A percentile compares a stretch with the other conserved stretches of the same genome.
These are phyloP conservation scores for Citrullus amarus DNA, from an alignment of 306 rosid species.

Conservation along the genomic window DNA sequence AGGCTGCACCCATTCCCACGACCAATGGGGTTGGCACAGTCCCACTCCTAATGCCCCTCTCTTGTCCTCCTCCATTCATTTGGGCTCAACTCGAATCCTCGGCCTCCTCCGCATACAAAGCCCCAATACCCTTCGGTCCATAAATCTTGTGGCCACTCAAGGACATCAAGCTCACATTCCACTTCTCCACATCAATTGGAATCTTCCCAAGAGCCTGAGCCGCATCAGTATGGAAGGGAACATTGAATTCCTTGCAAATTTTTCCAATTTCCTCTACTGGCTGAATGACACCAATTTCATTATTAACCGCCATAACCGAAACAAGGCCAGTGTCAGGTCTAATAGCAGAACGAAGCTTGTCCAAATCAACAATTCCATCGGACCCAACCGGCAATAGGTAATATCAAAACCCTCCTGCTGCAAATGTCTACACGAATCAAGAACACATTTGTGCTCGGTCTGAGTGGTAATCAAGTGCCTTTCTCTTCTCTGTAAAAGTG, in stretches of 20 bases:
- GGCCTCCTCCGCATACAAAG: conserved; percentile 78
- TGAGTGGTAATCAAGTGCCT: conserved; percentile 73
- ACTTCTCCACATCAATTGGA: conserved; percentile 61
- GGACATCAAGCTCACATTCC: conserved; percentile 97
- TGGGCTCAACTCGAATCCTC: conserved; percentile 94
- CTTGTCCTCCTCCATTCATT: conserved; percentile 97
- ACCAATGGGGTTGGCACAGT: conserved; percentile 81
- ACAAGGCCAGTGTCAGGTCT: conserved; percentile 74
- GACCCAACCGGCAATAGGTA: conserved; percentile 61
- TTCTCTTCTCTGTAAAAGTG: conserved; percentile 75
- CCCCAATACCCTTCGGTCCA: conserved; percentile 79
- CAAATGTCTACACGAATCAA: conserved; percentile 83
- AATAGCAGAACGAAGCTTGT: conserved; percentile 50
- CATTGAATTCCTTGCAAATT: conserved; percentile 63
- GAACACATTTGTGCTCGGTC: conserved; percentile 95
- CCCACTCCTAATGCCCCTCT: conserved; percentile 87
- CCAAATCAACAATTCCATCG: conserved; percentile 65
- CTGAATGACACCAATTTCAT: conserved; percentile 87
- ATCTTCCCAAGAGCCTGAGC: conserved; percentile 95
- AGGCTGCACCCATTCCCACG: conserved; percentile 87
- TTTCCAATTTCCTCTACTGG: conserved; percentile 76
- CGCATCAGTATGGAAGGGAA: conserved; percentile 86
- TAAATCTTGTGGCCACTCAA: conserved; percentile 84
- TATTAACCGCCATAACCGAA: conserved; percentile 88
- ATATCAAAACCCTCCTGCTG: conserved; percentile 88